These are phyloP conservation scores for Bipolaris oryzae DNA, from an alignment of 2,329 filamentous ascomycete species.

Conservation along the genomic window DNA sequence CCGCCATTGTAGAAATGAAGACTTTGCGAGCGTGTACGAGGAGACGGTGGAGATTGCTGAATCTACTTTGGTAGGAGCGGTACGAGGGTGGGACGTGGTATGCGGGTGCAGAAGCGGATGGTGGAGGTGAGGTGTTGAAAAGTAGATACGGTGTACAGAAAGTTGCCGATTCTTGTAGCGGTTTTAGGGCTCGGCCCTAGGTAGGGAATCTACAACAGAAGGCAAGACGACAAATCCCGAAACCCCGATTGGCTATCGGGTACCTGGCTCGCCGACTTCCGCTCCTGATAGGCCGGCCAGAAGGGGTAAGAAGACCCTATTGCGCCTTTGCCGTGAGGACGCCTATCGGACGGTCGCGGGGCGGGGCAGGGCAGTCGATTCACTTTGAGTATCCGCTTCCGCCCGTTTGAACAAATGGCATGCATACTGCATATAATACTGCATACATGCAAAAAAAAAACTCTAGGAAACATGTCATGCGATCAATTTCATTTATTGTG, in stretches of 20 bases:
- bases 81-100: background rate
- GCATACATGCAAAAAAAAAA: background rate
- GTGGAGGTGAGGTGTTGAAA: slow-evolving; percentile 8
- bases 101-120: slow-evolving; percentile 1
- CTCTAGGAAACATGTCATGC: background rate
- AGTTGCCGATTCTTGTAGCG: slow-evolving; percentile 18
- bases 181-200: slow-evolving; percentile 15
- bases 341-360: slow-evolving; percentile 1
- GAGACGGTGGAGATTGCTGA: background rate
- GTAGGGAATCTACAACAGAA: slow-evolving; percentile 6
- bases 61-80: slow-evolving; percentile 4
- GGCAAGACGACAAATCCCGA: slow-evolving; percentile 21
- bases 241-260: slow-evolving; percentile 21
- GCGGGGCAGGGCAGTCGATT: background rate
- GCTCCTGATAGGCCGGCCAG: slow-evolving; percentile 7
- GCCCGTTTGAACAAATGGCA: background rate
- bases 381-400: slow-evolving; percentile 15
- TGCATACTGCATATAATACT: no score
- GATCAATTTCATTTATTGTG: slow-evolving; percentile 1
- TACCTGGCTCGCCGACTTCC: slow-evolving; percentile 11
- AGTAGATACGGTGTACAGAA: slow-evolving; percentile 17
- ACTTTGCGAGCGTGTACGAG: slow-evolving; percentile 1
- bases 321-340: slow-evolving; percentile 8
- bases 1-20: slow-evolving; percentile 39
- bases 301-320: slow-evolving; percentile 27